Base-by-base conservation (phyloP, 2,329 filamentous ascomycete genomes). In the Annulohypoxylon truncatum region DNA sequence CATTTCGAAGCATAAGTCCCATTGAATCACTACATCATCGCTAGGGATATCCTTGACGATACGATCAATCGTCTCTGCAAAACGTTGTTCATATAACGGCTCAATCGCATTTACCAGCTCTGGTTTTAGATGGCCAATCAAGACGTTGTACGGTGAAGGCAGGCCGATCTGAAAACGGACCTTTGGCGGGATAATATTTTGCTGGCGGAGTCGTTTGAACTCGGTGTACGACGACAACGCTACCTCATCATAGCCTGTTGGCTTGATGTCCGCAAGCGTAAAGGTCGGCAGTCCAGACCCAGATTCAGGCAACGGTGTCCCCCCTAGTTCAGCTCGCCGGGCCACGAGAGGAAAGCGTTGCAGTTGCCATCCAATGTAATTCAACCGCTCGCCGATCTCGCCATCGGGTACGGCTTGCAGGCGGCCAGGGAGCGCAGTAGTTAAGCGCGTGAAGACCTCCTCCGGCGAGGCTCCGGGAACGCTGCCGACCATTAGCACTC, bases 401-500 rank as follows among this genome's bases (percentile, higher is more conserved):
- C 71, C 71, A 53, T 74, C 72, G 4, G 72, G 71, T 33, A 73
- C 9, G 35, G 71, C 57, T 59, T 61, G 38, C 55, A 72, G 60
- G 29, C 67, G 70, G 47, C 67, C 62, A 15, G 71, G 69, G 44
- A 73, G 66, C 18, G 66, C 68, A 48, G 66, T 40, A 33, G 60
- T n/a, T 28, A 73, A 52, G 53, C 68, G 68, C 28, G 4, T 29
- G 31, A 73, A 70, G 61, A 73, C 71, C 26, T 73, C 71, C 28
- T 66, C 12, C 10, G 66, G 47, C 35, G 66, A 72, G 53, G 52
- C 46, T n/a, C 71, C 71, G 8, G 71, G 72, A 28, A 73, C 66
- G 62, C 71, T 74, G 59, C 70, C 72, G n/a, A 73, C 66, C 69
- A 73, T 73, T 50, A 73, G 71, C 5, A 74, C 68, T 62, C 72